Percentiles rank a stretch among this genome's conserved stretches.
Conservation (phyloP, 495 filamentous ascomycete species). For the Cercophora sp. region DNA sequence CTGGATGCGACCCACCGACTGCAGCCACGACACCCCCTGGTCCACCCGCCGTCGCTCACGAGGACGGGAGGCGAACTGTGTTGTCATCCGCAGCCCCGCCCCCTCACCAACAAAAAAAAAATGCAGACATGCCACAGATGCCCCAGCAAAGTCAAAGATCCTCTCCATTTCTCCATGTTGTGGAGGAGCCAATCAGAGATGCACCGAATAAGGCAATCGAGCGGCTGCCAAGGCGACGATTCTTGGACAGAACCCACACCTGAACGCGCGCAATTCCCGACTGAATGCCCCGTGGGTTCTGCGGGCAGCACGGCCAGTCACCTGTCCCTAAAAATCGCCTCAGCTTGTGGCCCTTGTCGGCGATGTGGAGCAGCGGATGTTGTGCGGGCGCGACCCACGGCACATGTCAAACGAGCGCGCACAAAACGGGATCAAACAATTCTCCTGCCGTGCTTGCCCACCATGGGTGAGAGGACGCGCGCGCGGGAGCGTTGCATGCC, state of each 20-base stretch:
- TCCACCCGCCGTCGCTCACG: neutral
- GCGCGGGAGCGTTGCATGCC: neutral
- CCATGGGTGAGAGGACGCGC: neutral
- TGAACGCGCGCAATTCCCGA: too few species aligned
- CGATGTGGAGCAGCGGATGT: too few species aligned
- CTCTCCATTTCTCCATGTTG: neutral
- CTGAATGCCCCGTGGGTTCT: too few species aligned
- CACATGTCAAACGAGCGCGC: neutral
- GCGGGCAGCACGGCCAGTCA: too few species aligned
- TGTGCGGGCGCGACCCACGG: neutral
- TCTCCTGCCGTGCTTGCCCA: too few species aligned
- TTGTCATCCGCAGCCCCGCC: slow-evolving; percentile 5
- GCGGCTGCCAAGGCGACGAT: neutral
- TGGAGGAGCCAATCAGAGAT: slow-evolving; percentile 7
- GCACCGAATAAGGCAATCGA: neutral
- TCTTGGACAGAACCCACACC: neutral
- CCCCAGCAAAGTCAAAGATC: neutral
- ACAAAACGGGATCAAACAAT: neutral
- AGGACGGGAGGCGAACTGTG: neutral
- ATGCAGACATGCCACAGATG: neutral
- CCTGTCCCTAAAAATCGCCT: too few species aligned
- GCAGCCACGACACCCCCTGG: neutral
- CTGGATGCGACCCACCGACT: slow-evolving; percentile 6
- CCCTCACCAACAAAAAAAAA: neutral
- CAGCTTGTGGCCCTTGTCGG: too few species aligned